These are phyloP conservation scores for Magnusiomyces clavatus DNA, from an alignment of 1,139 yeast genomes.

Conservation along the genomic window DNA sequence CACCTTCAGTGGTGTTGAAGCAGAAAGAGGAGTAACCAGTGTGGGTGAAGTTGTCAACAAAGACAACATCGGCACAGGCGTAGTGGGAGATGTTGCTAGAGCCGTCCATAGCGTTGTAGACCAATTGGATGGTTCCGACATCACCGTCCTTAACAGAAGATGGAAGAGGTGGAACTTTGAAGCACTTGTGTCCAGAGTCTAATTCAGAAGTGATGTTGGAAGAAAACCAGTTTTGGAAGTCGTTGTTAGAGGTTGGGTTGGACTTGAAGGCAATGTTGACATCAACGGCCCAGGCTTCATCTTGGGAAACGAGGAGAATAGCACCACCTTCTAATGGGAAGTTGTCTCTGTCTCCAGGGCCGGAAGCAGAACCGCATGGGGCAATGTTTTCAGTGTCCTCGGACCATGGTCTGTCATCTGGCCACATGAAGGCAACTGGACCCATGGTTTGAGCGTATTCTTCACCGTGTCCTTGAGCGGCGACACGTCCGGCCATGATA, in stretches of 20 bases:
- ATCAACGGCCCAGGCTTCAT: conserved; percentile 32
- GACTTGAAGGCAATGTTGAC: conserved; percentile 34
- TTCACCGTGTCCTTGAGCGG: conserved; percentile 31
- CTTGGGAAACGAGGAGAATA: conserved; percentile 37
- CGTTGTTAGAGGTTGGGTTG: conserved; percentile 33
- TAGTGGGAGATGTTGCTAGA: conserved; percentile 33
- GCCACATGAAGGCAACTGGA: conserved; percentile 38
- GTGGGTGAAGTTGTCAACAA: conserved; percentile 33
- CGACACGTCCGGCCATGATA: conserved; percentile 25
- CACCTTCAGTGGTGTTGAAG: conserved; percentile 36
- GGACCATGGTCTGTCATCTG: conserved; percentile 37
- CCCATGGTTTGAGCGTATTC: conserved; percentile 36
- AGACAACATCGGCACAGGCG: conserved; percentile 35
- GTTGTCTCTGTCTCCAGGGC: conserved; percentile 31
- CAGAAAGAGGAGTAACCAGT: conserved; percentile 31
- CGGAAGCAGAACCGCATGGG: conserved; percentile 37
- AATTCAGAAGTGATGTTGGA: conserved; percentile 34
- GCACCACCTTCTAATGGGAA: conserved; percentile 40
- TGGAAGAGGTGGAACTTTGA: conserved; percentile 36
- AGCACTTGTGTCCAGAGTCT: conserved; percentile 39
- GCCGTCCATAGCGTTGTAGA: conserved; percentile 35
- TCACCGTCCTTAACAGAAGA: conserved; percentile 32
- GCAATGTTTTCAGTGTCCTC: conserved; percentile 36
- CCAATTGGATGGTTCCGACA: conserved; percentile 36
- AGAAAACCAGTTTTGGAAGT: conserved; percentile 34